These are phyloP conservation scores for Ochetophila trinervis DNA, from an alignment of 306 rosid species.

Conservation along the genomic window DNA sequence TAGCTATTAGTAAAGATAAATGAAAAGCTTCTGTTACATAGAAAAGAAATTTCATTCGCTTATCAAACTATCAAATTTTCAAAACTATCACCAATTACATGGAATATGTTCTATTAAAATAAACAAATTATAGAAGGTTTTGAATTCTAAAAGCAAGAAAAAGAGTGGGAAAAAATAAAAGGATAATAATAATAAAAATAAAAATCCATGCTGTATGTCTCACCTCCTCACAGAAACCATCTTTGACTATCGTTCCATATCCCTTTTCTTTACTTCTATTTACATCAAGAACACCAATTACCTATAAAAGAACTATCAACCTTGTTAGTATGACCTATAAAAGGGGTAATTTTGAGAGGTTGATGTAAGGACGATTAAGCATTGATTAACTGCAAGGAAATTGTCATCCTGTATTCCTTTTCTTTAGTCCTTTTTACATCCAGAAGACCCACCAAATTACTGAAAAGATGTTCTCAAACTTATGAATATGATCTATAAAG, in stretches of 20 bases:
- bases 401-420: conserved; percentile 62
- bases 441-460: conserved; percentile 62
- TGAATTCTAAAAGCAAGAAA: neutral
- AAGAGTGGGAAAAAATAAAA: neutral
- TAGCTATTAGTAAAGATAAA: conserved; percentile 17
- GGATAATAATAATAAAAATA: conserved; percentile 1
- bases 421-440: conserved; percentile 74
- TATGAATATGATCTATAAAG: conserved; percentile 22
- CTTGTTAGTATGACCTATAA: conserved; percentile 17
- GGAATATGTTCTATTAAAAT: neutral
- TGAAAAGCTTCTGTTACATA: conserved; percentile 10
- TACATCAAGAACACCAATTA: conserved; percentile 88
- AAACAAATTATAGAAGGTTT: neutral
- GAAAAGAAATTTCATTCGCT: neutral
- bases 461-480: conserved; percentile 29
- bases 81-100: neutral
- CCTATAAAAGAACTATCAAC: conserved; percentile 39
- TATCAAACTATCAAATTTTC: neutral
- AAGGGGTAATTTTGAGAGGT: conserved; percentile 1
- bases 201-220: conserved; percentile 16
- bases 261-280: conserved; percentile 86
- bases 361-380: neutral
- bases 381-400: neutral
- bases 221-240: conserved; percentile 94
- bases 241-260: conserved; percentile 82